These are phyloP conservation scores for Magnusiomyces suaveolens DNA, from an alignment of 1,139 yeast species.

Conservation along the genomic window DNA sequence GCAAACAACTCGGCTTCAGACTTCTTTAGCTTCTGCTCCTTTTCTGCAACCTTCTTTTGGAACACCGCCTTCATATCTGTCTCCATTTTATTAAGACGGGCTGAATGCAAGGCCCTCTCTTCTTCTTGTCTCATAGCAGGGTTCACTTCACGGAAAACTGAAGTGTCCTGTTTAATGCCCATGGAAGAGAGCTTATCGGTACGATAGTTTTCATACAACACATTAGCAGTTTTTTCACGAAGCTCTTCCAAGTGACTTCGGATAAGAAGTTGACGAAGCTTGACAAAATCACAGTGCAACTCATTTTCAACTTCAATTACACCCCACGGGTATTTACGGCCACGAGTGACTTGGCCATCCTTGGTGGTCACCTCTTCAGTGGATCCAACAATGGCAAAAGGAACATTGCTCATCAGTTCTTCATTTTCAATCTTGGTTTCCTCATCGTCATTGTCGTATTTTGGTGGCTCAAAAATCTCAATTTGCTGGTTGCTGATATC, in stretches of 20 bases:
- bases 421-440: slow-evolving; percentile 57
- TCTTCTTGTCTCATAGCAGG: slow-evolving; percentile 90
- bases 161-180: slow-evolving; percentile 88
- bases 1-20: slow-evolving; percentile 95
- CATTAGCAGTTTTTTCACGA: slow-evolving; percentile 72
- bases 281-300: slow-evolving; percentile 85
- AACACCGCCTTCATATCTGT: slow-evolving; percentile 94
- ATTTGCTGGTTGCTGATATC: slow-evolving; percentile 73
- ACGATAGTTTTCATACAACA: slow-evolving; percentile 81
- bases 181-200: slow-evolving; percentile 65
- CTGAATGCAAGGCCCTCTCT: slow-evolving; percentile 87
- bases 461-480: slow-evolving; percentile 68
- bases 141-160: slow-evolving; percentile 88
- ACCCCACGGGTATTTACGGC: slow-evolving; percentile 98
- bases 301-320: slow-evolving; percentile 91
- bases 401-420: slow-evolving; percentile 42
- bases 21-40: slow-evolving; percentile 94
- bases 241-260: slow-evolving; percentile 91
- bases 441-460: slow-evolving; percentile 77
- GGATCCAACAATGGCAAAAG: slow-evolving; percentile 94
- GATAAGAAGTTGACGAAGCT: slow-evolving; percentile 79
- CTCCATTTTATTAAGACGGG: slow-evolving; percentile 88
- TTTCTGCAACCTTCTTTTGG: slow-evolving; percentile 92
- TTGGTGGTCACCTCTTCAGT: slow-evolving; percentile 60
- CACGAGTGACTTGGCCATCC: slow-evolving; percentile 79